phyloP scores from a whole-genome alignment of 768 basidiomycete genomes.

The Boletus sp. region DNA sequence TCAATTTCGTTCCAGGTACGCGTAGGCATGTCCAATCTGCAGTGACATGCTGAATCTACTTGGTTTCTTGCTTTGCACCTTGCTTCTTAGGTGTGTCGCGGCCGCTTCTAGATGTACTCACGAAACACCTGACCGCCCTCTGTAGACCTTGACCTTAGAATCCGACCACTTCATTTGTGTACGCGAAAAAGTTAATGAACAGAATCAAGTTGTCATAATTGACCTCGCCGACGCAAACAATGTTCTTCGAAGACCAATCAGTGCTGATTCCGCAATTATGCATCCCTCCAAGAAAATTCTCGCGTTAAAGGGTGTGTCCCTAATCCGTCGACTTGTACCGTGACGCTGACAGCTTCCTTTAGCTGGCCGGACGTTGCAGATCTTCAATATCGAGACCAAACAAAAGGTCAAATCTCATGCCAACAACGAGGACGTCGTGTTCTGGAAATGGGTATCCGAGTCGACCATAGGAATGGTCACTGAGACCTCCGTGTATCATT shows the following conservation, averaged over 20 bases:
- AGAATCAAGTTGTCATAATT: constrained; percentile 98
- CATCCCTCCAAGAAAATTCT: constrained; percentile 95
- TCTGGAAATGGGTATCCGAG: constrained; percentile 98
- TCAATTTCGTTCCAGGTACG: constrained; percentile 94
- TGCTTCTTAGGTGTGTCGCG: constrained; percentile 20
- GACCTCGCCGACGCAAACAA: constrained; percentile 97
- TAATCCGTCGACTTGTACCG: background rate
- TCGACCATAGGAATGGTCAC: constrained; percentile 94
- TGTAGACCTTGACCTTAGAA: constrained; percentile 87
- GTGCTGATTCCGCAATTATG: constrained; percentile 99
- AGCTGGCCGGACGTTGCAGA: constrained; percentile 93
- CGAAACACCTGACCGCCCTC: constrained; percentile 1
- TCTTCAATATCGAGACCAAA: constrained; percentile 98
- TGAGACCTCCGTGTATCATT: constrained; percentile 89
- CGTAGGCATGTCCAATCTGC: constrained; percentile 33
- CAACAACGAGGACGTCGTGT: constrained; percentile 91
- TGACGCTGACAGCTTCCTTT: constrained; percentile 7
- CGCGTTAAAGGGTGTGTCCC: constrained; percentile 73
- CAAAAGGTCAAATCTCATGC: constrained; percentile 95
- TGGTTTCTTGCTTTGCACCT: background rate
- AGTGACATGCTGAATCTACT: constrained; percentile 16
- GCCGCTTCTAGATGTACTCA: background rate
- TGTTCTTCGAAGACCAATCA: constrained; percentile 92
- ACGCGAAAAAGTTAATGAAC: constrained; percentile 91
- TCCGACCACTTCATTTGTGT: constrained; percentile 99